Evolutionary conservation across 306 rosid genomes (phyloP), one percentile per base, ranked within the genome.

Genomic region (Prunus mira): DNA sequence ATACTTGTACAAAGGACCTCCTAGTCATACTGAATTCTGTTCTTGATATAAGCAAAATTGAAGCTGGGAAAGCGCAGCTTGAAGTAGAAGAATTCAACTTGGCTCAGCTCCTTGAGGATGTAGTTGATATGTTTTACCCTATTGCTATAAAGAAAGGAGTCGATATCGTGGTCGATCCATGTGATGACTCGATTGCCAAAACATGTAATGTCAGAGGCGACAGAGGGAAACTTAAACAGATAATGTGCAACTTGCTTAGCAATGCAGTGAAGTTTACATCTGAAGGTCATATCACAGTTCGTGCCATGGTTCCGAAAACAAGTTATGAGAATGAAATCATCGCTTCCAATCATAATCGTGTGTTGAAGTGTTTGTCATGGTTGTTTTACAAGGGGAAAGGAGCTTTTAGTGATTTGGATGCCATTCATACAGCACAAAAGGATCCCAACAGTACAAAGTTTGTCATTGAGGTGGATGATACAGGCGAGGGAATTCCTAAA

Each of bases 31-130:
- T 94, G 82, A 94, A 90, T 72, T 87, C 98, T 60, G 81, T 88
- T 82, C 91, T 94, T 3, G 96, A 94, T 67, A 91, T 89, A 75
- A 91, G 96, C 84, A 94, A 94, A 78, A 91, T 89, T 12, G 97
- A 94, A 86, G 94, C 93, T 10, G 96, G 97, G 3, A 90, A 91
- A 78, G 87, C 89, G 87, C 88, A 83, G 28, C 86, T 94, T 14
- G 93, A 86, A 45, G 96, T 88, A 82, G 97, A 86, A 27, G 91
- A 89, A 24, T 94, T 94, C 81, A 86, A 91, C 72, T 32, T 94
- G 41, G 82, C 81, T 7, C 82, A 74, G 82, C 91, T 94, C 52
- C 68, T 94, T 5, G 95, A 94, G 77, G 93, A 91, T 49, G 93
- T 84, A 6, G 88, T 90, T 76, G 96, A 94, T 82, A 82, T 92